Base-by-base conservation (phyloP, 371 early-diverging fungal species). In the Mucor plumbeus region DNA sequence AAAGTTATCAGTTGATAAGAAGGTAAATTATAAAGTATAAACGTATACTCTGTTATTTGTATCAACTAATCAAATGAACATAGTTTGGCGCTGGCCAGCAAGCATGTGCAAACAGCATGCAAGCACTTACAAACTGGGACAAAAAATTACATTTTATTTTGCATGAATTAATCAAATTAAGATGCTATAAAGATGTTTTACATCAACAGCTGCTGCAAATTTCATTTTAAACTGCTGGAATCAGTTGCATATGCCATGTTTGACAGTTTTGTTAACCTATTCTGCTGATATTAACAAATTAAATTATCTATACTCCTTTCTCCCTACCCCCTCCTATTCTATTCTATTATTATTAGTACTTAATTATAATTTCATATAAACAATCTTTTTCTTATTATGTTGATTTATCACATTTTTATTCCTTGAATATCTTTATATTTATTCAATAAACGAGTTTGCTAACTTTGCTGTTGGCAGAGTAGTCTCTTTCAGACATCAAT, bases 121-220 rank as follows among this genome's bases (percentile, higher is more conserved):
- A 71, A 63, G 63, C 67, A 9, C 17, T 67, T 11, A 61, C 54
- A 10, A 71, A 71, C 36, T 71, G 71, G 67, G 68, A 67, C 38
- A 63, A 34, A 14, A 71, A 68, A 64, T 41, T 63, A 33, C 63
- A 63, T 47, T 55, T 64, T 41, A 58, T 71, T 21, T 41, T 67
- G 40, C 63, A 67, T 21, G 63, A 63, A 50, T 57, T 64, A n/a
- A 39, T 54, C 50, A 71, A 71, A 21, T 39, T 67, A 7, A 38
- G 47, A 39, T 59, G 63, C 31, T 71, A 71, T 35, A 54, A 59
- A 34, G 71, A 71, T 7, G 59, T 38, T 7, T 38, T 71, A 10
- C 7, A 47, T 36, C 39, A 50, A 13, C 7, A 48, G 2, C 36
- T 19, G 57, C 35, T 55, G 40, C 31, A 63, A 31, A 36, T 53